Percentiles rank a stretch among this genome's conserved stretches.
Conservation (phyloP, 345 rosid genomes). For the Fremontodendron californicum region DNA sequence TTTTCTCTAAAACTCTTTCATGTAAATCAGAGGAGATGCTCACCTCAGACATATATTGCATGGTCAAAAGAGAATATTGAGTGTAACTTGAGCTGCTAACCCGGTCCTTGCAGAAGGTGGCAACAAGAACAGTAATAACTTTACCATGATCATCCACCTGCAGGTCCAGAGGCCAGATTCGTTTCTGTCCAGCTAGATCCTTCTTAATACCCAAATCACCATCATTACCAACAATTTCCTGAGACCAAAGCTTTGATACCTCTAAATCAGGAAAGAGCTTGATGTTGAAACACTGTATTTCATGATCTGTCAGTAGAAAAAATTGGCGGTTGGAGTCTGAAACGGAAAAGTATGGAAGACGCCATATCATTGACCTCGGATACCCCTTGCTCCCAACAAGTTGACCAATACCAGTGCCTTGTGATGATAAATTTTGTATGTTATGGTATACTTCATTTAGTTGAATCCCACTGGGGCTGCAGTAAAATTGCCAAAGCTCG, state of each 20-base stretch:
- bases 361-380: constrained; percentile 78
- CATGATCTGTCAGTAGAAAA: constrained; percentile 67
- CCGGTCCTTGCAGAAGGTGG: constrained; percentile 86
- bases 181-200: constrained; percentile 91
- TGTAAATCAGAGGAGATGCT: constrained; percentile 33
- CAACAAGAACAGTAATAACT: constrained; percentile 79
- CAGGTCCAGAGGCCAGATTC: constrained; percentile 87
- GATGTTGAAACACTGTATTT: constrained; percentile 60
- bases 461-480: constrained; percentile 48
- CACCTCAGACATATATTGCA: constrained; percentile 69
- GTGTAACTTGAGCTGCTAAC: constrained; percentile 89
- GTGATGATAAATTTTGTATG: constrained; percentile 32
- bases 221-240: constrained; percentile 75
- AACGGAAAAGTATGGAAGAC: constrained; percentile 28
- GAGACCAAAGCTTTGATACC: constrained; percentile 66
- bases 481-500: constrained; percentile 70
- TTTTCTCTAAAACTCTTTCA: constrained; percentile 76
- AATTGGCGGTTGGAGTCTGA: constrained; percentile 49
- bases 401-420: constrained; percentile 34
- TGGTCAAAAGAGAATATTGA: constrained; percentile 79
- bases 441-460: constrained; percentile 36
- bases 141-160: constrained; percentile 76
- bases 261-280: constrained; percentile 38
- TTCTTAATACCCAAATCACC: constrained; percentile 79
- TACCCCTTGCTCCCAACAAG: constrained; percentile 50